Conservation (phyloP, 192 early-diverging fungal genomes). For the Chytriomyces sp. region DNA sequence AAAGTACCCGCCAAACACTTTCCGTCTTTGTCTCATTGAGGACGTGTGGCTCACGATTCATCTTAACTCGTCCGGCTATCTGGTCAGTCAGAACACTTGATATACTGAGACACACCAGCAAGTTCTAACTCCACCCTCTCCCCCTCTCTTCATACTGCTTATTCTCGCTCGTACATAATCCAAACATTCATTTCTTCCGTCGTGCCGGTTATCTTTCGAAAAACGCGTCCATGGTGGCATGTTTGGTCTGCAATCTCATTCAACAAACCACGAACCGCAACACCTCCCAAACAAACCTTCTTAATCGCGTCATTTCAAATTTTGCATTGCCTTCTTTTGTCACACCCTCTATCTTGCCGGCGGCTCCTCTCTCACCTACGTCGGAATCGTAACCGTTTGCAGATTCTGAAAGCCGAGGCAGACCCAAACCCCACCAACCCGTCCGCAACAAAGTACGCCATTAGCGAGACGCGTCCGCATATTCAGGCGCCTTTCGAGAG, state of each 20-base stretch:
- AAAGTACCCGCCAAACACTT: slow-evolving; percentile 29
- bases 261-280: no score
- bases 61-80: slow-evolving; percentile 22
- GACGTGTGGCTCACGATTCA: slow-evolving; percentile 28
- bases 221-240: not conserved
- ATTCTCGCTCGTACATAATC: not conserved
- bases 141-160: not conserved
- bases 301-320: not conserved
- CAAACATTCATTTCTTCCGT: not conserved
- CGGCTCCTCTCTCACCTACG: no score
- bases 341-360: no score
- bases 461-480: slow-evolving; percentile 25
- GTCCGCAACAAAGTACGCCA: slow-evolving; percentile 13
- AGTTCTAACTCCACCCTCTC: not conserved
- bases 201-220: not conserved
- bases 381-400: no score
- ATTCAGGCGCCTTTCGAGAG: slow-evolving; percentile 32
- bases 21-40: slow-evolving; percentile 24
- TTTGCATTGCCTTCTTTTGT: not conserved
- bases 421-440: slow-evolving; percentile 20
- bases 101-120: not conserved
- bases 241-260: no score
- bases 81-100: slow-evolving; percentile 10
- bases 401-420: slow-evolving; percentile 28
- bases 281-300: not conserved